Percentiles rank a stretch among this genome's conserved stretches.
These are phyloP conservation scores for Choiromyces venosus DNA, from an alignment of 495 filamentous ascomycete genomes.

Conservation along the genomic window DNA sequence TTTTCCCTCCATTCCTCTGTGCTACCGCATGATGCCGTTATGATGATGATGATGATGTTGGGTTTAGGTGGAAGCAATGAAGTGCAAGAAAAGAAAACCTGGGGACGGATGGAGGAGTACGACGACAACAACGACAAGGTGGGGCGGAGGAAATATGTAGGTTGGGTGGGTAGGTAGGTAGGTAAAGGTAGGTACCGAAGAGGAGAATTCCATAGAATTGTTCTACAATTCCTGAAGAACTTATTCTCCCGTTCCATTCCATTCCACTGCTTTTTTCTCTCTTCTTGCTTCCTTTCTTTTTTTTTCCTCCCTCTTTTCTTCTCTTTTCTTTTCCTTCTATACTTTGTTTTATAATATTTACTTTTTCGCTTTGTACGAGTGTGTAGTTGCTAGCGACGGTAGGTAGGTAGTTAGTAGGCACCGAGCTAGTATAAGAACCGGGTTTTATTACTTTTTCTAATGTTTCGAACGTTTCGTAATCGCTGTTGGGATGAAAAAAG, in stretches of 20 bases:
- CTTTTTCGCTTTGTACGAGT: background rate
- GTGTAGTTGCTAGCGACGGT: too few relatives aligned
- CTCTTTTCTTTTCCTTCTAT: background rate
- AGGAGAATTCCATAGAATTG: background rate
- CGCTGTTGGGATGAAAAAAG: too few relatives aligned
- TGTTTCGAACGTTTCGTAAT: slow-evolving; percentile 1
- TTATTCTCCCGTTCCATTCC: background rate
- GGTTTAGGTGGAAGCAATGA: background rate
- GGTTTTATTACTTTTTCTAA: background rate
- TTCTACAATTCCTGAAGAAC: background rate
- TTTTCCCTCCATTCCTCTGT: too few relatives aligned
- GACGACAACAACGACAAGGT: too few relatives aligned
- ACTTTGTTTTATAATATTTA: too few relatives aligned
- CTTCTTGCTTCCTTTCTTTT: background rate
- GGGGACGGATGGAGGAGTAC: background rate
- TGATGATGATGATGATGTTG: too few relatives aligned
- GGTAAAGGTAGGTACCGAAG: background rate
- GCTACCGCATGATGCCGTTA: too few relatives aligned
- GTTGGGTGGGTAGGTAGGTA: too few relatives aligned
- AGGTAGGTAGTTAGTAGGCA: background rate
- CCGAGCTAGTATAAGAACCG: background rate
- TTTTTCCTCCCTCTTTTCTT: background rate
- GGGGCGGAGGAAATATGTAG: background rate
- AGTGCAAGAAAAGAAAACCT: background rate
- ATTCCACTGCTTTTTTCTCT: background rate